Base-by-base conservation (phyloP, 805 yeast genomes). In the Candida vartiovaarae region DNA sequence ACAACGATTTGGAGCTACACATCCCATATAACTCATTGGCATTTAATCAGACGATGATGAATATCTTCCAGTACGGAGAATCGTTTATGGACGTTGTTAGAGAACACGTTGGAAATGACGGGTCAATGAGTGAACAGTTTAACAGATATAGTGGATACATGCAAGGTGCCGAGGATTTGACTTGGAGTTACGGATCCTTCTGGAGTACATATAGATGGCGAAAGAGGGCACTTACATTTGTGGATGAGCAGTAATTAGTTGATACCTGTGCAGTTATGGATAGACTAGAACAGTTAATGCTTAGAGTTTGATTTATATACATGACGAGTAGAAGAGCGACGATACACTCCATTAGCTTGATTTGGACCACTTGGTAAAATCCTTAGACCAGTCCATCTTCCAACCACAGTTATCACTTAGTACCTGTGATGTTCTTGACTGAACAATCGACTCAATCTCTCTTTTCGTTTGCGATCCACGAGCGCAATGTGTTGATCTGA, bases 141-240 rank as follows among this genome's bases (percentile, higher is more conserved):
- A 87, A 85, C 64, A 78, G 75, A 56, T 74, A 80, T 54, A 78
- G 74, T 35, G 98, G 98, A 0, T 88, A 64, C 60, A 78, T 88
- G 83, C 84, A 82, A 62, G 98, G 98, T 6, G 98, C 98, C 0
- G 64, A 67, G 43, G 77, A 85, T 54, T 74, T 91, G 53, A 90
- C 97, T 4, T 91, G 98, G 98, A 83, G 95, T 48, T 87, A 87
- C 60, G 78, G 88, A 30, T 74, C 95, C 4, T 76, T 84, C 38
- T 80, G 83, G 78, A 74, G 78, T 52, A 78, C 91, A 8, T 66
- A 75, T 45, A 71, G 81, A 60, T 76, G 85, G 80, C 78, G 93
- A 61, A 50, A 56, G 29, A 73, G 62, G 51, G 72, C 71, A 1
- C 40, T 64, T 10, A 45, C 56, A 8, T 50, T 57, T 28, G 54